Evolutionary conservation across 805 yeast genomes (phyloP), one percentile per base, ranked within the genome.

Genomic region (Saturnispora sekii): DNA sequence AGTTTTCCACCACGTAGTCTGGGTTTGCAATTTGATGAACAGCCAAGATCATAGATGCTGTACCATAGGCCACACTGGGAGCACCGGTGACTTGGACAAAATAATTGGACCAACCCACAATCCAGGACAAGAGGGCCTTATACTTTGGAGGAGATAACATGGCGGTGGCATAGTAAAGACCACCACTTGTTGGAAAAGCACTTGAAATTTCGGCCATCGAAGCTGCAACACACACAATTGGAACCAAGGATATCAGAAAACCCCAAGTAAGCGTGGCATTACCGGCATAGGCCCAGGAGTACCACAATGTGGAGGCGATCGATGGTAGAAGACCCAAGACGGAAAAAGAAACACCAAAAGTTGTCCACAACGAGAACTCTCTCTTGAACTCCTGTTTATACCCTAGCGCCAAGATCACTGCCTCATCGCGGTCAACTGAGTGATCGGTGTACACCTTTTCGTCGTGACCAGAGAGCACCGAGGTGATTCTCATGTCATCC

Each of bases 151-250:
- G 84, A 3, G 84, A 73, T 50, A 79, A 62, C 53, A 77, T 76
- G 2, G 77, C 70, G 2, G 79, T 79, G 48, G 86, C 84, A 53
- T 80, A 81, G 40, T 82, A 83, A 8, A 82, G 70, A 38, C 86
- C 86, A 26, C 83, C 76, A 10, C 81, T 68, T 7, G 83, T 79
- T 34, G 87, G 87, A 63, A 75, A 76, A 5, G 83, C 77, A 21
- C 77, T 69, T 10, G 82, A 73, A 30, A 80, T 66, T 56, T 81
- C 86, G 0, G 84, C 83, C 73, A 81, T 67, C 15, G 79, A 70
- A 37, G 70, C 64, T 10, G 82, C 82, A 38, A 80, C 84, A 4
- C 72, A 67, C 42, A 73, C 65, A 43, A 81, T 70, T 34, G 80
- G 76, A 31, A 69, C 47, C 63, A 76, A 67, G 33, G 80, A 81